Conservation (phyloP, 2,329 filamentous ascomycete genomes). For the Aspergillus phoenicis region DNA sequence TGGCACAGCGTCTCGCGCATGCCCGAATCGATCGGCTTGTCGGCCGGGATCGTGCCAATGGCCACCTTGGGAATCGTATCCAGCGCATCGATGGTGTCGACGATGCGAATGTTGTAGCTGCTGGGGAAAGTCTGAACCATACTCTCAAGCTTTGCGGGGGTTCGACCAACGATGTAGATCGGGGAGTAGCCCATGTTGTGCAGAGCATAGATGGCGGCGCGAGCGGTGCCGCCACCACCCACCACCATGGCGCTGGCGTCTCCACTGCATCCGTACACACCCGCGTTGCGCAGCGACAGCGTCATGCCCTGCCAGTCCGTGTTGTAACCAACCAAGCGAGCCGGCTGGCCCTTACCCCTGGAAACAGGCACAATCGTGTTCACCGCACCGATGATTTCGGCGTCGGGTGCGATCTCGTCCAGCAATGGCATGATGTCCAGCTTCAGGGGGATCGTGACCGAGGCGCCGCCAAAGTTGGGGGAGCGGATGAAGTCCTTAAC, state of each 20-base stretch:
- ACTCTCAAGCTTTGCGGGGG: slow-evolving; percentile 65
- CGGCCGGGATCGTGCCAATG: slow-evolving; percentile 88
- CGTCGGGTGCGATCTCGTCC: slow-evolving; percentile 77
- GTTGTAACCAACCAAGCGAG: slow-evolving; percentile 77
- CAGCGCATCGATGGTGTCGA: slow-evolving; percentile 59
- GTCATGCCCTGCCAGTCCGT: slow-evolving; percentile 96
- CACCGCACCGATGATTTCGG: slow-evolving; percentile 82
- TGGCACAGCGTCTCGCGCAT: slow-evolving; percentile 67
- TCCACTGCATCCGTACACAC: slow-evolving; percentile 53
- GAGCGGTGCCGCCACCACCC: slow-evolving; percentile 86
- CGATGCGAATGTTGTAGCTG: slow-evolving; percentile 69
- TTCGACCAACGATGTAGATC: slow-evolving; percentile 84
- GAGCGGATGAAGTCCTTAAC: slow-evolving; percentile 68
- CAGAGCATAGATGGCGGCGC: slow-evolving; percentile 87
- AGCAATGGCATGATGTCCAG: slow-evolving; percentile 80
- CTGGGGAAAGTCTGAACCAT: slow-evolving; percentile 73
- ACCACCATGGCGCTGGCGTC: slow-evolving; percentile 71
- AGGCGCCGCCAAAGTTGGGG: slow-evolving; percentile 84
- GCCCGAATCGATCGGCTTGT: slow-evolving; percentile 73
- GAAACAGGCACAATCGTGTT: slow-evolving; percentile 80
- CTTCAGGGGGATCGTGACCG: slow-evolving; percentile 94
- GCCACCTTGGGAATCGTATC: slow-evolving; percentile 66
- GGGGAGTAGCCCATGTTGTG: slow-evolving; percentile 80
- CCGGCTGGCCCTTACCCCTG: slow-evolving; percentile 46
- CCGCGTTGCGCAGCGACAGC: slow-evolving; percentile 71